Base-by-base conservation (phyloP, 2,329 filamentous ascomycete genomes). In the Botryotinia calthae region DNA sequence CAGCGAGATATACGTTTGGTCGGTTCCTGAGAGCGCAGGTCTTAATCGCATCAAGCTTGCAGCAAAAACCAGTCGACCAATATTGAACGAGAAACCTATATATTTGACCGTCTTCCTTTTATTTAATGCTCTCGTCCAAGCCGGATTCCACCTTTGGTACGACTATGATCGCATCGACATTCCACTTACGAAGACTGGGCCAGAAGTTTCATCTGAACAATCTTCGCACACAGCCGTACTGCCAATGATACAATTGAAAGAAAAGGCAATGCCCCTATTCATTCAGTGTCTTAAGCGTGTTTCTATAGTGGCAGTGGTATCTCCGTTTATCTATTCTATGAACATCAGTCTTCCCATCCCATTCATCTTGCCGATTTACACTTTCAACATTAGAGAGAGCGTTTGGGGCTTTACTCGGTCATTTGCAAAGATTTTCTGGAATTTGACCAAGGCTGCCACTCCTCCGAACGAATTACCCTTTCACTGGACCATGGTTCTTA, bases 21-120 rank as follows among this genome's bases (percentile, higher is more conserved):
- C 91, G 6, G 85, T 87, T 69, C 84, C 89, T 34, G 83, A 84
- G 28, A 82, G 83, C 56, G 86, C 87, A 70, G 89, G 90, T 74
- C 85, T 98, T 71, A 87, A 87, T 75, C 93, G 92, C 87, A 89
- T 97, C 76, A 92, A 91, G 71, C 87, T 89, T 76, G 88, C 87
- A 74, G 89, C 88, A 81, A 90, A 85, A 74, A 90, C 87, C 76
- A 93, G 96, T 81, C 88, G 94, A 51, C 87, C 91, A 31, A 87
- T 89, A 70, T 83, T 98, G 73, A 98, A 98, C 81, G 95, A 98
- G 84, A 89, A 92, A 76, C 91, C 94, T 0, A 87, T 98, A 40
- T 96, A 94, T 80, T 85, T 97, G 68, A 90, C 93, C 48, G 88
- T 87, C 74, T 90, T 92, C 78, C 88, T 96, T 76, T 80, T 90